A percentile compares a stretch with the other conserved stretches of the same genome.
Conservation (phyloP, 495 filamentous ascomycete species). For the Xeromyces bisporus region DNA sequence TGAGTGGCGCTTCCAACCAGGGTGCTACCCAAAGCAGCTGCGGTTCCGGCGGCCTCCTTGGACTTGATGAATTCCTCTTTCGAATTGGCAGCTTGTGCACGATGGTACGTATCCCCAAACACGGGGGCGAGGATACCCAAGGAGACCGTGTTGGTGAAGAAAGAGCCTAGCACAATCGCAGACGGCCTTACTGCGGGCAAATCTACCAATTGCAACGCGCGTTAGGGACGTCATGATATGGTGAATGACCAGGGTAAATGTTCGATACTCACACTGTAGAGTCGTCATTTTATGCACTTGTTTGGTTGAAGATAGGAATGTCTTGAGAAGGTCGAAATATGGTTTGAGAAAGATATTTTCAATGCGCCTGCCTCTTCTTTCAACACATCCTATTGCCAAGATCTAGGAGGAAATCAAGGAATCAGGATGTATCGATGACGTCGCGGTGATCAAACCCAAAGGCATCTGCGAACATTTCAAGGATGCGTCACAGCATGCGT, state of each 20-base stretch:
- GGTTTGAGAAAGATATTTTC: too few species aligned
- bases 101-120: slow-evolving; percentile 91
- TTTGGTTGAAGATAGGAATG: too few species aligned
- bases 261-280: slow-evolving; percentile 39
- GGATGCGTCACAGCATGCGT: too few species aligned
- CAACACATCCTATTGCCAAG: too few species aligned
- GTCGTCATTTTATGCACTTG: slow-evolving; percentile 34
- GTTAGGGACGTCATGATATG: not conserved
- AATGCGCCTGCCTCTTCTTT: too few species aligned
- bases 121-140: slow-evolving; percentile 71
- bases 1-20: slow-evolving; percentile 78
- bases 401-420: too few species aligned
- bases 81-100: slow-evolving; percentile 74
- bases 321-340: too few species aligned
- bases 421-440: too few species aligned
- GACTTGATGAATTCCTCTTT: slow-evolving; percentile 94
- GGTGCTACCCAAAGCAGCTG: slow-evolving; percentile 77
- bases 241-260: slow-evolving; percentile 1
- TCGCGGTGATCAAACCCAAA: too few species aligned
- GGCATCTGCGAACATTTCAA: too few species aligned
- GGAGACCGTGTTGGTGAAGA: slow-evolving; percentile 79
- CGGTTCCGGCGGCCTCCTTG: slow-evolving; percentile 77
- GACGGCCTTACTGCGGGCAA: slow-evolving; percentile 95
- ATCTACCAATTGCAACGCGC: slow-evolving; percentile 40
- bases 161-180: slow-evolving; percentile 84